Evolutionary conservation across 257 asterid species (phyloP).

Genomic region (Solanum okadae): DNA sequence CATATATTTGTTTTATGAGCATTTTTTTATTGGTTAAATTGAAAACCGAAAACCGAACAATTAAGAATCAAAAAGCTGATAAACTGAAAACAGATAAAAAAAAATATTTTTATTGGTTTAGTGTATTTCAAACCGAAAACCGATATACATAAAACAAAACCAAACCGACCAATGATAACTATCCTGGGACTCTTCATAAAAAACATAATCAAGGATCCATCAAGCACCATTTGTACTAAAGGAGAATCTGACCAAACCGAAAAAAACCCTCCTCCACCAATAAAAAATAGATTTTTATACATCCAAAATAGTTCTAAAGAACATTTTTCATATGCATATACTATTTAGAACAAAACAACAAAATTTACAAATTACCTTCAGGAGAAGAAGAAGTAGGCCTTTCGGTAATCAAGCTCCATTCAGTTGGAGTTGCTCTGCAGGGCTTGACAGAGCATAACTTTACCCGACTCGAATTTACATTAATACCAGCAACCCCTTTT

Average conservation of each 20-base stretch:
- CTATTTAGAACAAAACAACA: background rate
- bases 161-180: background rate
- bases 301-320: background rate
- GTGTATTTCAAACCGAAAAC: background rate
- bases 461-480: constrained; percentile 22
- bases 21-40: too few species aligned
- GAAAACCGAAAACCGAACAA: too few species aligned
- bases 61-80: too few species aligned
- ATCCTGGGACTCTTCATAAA: background rate
- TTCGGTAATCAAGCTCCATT: constrained; percentile 54
- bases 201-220: background rate
- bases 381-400: constrained; percentile 45
- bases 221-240: background rate
- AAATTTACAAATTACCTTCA: constrained; percentile 28
- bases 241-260: background rate
- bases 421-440: constrained; percentile 40
- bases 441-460: constrained; percentile 31
- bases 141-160: background rate
- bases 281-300: background rate
- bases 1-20: too few species aligned
- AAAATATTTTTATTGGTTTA: background rate
- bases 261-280: background rate
- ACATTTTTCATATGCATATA: background rate
- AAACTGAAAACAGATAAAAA: too few species aligned
- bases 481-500: background rate